These are phyloP conservation scores for Inga oerstediana DNA, from an alignment of 306 rosid genomes.

Conservation along the genomic window DNA sequence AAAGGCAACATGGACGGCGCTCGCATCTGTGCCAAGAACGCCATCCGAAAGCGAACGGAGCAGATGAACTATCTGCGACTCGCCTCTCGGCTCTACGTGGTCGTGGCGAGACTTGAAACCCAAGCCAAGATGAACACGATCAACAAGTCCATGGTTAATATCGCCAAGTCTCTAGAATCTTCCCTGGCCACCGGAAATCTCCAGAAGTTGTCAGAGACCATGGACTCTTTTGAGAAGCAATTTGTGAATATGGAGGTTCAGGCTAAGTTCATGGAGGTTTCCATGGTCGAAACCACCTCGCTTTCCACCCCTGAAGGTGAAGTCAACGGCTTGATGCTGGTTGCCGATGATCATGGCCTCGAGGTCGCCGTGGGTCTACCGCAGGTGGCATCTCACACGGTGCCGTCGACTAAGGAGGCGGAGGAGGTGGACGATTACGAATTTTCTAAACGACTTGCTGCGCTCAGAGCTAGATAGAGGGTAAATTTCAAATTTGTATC, in stretches of 20 bases:
- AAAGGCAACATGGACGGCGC: slow-evolving; percentile 79
- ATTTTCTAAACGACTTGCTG: slow-evolving; percentile 62
- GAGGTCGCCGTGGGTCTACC: slow-evolving; percentile 78
- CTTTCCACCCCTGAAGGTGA: slow-evolving; percentile 74
- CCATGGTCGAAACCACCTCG: slow-evolving; percentile 83
- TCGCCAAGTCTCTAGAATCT: slow-evolving; percentile 66
- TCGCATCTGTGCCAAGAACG: slow-evolving; percentile 74
- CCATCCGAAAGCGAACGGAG: slow-evolving; percentile 68
- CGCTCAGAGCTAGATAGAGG: slow-evolving; percentile 53
- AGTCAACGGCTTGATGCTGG: slow-evolving; percentile 71
- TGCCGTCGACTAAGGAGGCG: slow-evolving; percentile 65
- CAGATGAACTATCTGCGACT: slow-evolving; percentile 80
- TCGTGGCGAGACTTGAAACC: slow-evolving; percentile 72
- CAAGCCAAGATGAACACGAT: slow-evolving; percentile 74
- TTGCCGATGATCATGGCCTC: slow-evolving; percentile 56
- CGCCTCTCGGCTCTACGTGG: slow-evolving; percentile 70
- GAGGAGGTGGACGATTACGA: slow-evolving; percentile 70
- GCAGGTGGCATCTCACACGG: slow-evolving; percentile 63
- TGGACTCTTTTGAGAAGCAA: slow-evolving; percentile 78
- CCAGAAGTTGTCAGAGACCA: slow-evolving; percentile 80
- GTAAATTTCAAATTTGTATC: slow-evolving; percentile 24
- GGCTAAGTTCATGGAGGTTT: slow-evolving; percentile 75
- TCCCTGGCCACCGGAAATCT: slow-evolving; percentile 61
- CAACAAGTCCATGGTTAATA: slow-evolving; percentile 69
- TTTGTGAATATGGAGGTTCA: slow-evolving; percentile 81